phyloP scores from a whole-genome alignment of 306 rosid species.

The Prunus salicina region DNA sequence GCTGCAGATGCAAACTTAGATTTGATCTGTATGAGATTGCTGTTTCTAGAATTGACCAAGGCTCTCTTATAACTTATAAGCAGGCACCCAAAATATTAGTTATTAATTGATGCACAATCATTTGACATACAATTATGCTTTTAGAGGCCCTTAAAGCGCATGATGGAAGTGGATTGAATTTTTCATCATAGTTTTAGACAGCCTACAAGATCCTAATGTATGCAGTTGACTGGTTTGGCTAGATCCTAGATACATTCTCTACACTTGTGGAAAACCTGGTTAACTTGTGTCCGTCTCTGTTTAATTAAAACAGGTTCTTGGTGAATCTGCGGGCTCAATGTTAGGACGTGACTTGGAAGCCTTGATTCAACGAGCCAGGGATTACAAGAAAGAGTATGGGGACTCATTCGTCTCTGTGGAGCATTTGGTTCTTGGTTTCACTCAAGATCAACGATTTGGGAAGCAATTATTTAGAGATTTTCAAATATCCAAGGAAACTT shows the following conservation, averaged over 20 bases:
- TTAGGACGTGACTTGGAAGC: slow-evolving; percentile 98
- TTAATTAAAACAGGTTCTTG: slow-evolving; percentile 55
- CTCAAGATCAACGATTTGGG: slow-evolving; percentile 83
- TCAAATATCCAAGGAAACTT: slow-evolving; percentile 61
- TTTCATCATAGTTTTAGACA: background rate
- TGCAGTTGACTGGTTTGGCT: background rate
- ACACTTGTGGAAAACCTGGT: slow-evolving; percentile 8
- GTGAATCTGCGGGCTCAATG: slow-evolving; percentile 82
- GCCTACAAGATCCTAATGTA: background rate
- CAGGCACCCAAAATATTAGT: too few relatives aligned
- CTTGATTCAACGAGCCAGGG: slow-evolving; percentile 85
- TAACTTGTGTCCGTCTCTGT: slow-evolving; percentile 16
- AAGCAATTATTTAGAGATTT: slow-evolving; percentile 78
- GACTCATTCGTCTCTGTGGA: slow-evolving; percentile 97
- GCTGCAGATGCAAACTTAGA: background rate
- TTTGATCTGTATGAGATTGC: background rate
- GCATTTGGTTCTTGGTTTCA: slow-evolving; percentile 89
- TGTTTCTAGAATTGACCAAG: background rate
- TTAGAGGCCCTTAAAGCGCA: background rate
- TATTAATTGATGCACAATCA: too few relatives aligned
- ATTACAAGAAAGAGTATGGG: slow-evolving; percentile 80
- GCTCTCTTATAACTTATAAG: too few relatives aligned
- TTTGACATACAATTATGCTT: background rate
- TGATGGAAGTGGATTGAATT: background rate
- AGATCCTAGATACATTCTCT: background rate